Evolutionary conservation across 306 rosid genomes (phyloP), one percentile per base, ranked within the genome.

Genomic region (Vigna angularis): DNA sequence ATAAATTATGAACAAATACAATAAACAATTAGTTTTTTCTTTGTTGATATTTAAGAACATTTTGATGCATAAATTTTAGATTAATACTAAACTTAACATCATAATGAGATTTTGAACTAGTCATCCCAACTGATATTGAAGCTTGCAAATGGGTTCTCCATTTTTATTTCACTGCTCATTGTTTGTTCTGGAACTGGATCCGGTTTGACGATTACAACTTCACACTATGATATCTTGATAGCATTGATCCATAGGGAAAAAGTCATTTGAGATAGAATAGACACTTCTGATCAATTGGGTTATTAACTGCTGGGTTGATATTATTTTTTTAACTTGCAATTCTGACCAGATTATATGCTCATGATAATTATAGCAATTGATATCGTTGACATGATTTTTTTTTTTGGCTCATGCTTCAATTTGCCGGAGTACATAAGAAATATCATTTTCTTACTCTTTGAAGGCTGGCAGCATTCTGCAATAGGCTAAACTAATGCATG

Each of bases 401-500:
- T 4, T 3, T 58, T 34, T 57, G 1, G n/a, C 48, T 16, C 47
- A 22, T 79, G 65, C 76, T 85, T 30, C 77, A 50, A 66, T 65
- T 77, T 9, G 63, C 55, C 10, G 22, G 47, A 62, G 52, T 62
- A 78, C 49, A 10, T 48, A 44, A 62, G 34, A 26, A 50, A 74
- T 59, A 5, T 73, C 18, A 22, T 9, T 81, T 53, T 62, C 51
- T 42, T 72, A 42, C 68, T 72, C 67, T 51, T 30, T 72, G 64
- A 62, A 32, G 15, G 51, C 32, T 44, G 28, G 72, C 59, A 38
- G 44, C 56, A 56, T 75, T 74, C 12, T 78, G 32, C 70, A 76
- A 56, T 59, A 70, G 65, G 77, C 72, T 82, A 76, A 76, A 75
- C 36, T 86, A 65, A 55, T 65, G 40, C 30, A 67, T 67, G 55